phyloP scores from a whole-genome alignment of 1,284 basidiomycete genomes.

The Polyporus tsugae region DNA sequence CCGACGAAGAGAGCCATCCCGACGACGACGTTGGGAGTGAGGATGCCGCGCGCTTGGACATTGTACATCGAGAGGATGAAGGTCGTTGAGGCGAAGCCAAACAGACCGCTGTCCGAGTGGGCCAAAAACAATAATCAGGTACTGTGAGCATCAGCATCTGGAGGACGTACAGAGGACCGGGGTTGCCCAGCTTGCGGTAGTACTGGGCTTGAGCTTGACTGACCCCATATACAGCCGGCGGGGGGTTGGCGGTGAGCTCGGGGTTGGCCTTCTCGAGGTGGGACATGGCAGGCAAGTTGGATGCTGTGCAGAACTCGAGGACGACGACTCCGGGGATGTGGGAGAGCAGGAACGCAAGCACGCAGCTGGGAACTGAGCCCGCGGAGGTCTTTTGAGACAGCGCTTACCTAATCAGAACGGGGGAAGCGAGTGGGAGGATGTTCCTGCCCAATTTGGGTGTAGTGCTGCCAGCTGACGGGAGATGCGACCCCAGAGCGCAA shows the following conservation, averaged over 20 bases:
- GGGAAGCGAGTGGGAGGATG: constrained; percentile 8
- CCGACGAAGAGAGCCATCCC: constrained; percentile 88
- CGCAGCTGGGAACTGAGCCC: constrained; percentile 12
- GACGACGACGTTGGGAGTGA: constrained; percentile 76
- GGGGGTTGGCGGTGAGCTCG: constrained; percentile 30
- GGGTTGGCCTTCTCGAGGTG: constrained; percentile 38
- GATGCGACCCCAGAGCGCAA: constrained; percentile 16
- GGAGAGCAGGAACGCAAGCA: constrained; percentile 21
- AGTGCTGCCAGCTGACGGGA: constrained; percentile 31
- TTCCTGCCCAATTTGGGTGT: constrained; percentile 21
- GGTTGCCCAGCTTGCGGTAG: constrained; percentile 38
- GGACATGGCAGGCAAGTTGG: constrained; percentile 19
- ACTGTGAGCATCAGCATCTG: neutral
- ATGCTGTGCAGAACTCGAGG: neutral
- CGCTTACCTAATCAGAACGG: constrained; percentile 30
- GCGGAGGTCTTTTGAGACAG: constrained; percentile 28
- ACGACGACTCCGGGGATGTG: constrained; percentile 21
- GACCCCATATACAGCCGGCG: constrained; percentile 22
- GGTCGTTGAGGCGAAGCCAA: constrained; percentile 78
- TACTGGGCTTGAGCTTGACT: constrained; percentile 21
- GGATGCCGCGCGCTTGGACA: constrained; percentile 58
- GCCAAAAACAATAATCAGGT: neutral
- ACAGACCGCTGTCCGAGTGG: constrained; percentile 59
- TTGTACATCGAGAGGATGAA: constrained; percentile 78
- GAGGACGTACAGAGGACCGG: constrained; percentile 42